Evolutionary conservation across 352 stramenopile genomes (phyloP).

Genomic region (Phytophthora lateralis): DNA sequence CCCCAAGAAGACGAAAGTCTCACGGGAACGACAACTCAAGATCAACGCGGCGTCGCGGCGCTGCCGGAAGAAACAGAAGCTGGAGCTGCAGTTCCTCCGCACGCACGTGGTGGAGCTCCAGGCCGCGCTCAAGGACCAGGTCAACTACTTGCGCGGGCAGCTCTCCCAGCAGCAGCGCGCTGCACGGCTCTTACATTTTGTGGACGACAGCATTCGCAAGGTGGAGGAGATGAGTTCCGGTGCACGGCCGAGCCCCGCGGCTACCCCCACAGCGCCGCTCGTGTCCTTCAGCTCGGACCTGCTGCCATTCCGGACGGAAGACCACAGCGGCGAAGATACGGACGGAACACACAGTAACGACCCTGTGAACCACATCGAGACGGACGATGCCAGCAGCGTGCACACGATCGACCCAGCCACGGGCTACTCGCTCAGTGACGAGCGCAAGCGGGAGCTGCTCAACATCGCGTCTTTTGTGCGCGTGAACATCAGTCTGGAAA

Average conservation of each 20-base stretch:
- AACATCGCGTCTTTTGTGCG: slow-evolving; percentile 79
- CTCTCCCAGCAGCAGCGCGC: slow-evolving; percentile 51
- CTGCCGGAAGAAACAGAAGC: slow-evolving; percentile 88
- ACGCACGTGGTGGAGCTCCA: slow-evolving; percentile 84
- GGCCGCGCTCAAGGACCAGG: slow-evolving; percentile 69
- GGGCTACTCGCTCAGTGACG: slow-evolving; percentile 64
- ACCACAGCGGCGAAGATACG: slow-evolving; percentile 55
- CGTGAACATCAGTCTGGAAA: slow-evolving; percentile 85
- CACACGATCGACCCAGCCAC: slow-evolving; percentile 61
- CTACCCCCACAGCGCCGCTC: slow-evolving; percentile 27
- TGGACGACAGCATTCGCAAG: slow-evolving; percentile 73
- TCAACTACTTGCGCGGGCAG: slow-evolving; percentile 47
- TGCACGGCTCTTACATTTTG: slow-evolving; percentile 56
- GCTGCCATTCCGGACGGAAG: slow-evolving; percentile 35
- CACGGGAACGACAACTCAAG: slow-evolving; percentile 84
- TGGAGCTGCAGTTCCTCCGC: slow-evolving; percentile 86
- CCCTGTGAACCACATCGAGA: slow-evolving; percentile 60
- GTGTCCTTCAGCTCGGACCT: slow-evolving; percentile 40
- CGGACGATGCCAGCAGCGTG: slow-evolving; percentile 53
- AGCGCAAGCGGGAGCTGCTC: slow-evolving; percentile 66
- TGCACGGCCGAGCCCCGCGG: slow-evolving; percentile 32
- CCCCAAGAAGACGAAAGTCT: slow-evolving; percentile 83
- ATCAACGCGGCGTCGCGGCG: slow-evolving; percentile 85
- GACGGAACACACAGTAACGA: slow-evolving; percentile 46
- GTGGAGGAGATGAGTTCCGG: slow-evolving; percentile 85